Evolutionary conservation across 768 basidiomycete species (phyloP).

Genomic region (Imleria badia): DNA sequence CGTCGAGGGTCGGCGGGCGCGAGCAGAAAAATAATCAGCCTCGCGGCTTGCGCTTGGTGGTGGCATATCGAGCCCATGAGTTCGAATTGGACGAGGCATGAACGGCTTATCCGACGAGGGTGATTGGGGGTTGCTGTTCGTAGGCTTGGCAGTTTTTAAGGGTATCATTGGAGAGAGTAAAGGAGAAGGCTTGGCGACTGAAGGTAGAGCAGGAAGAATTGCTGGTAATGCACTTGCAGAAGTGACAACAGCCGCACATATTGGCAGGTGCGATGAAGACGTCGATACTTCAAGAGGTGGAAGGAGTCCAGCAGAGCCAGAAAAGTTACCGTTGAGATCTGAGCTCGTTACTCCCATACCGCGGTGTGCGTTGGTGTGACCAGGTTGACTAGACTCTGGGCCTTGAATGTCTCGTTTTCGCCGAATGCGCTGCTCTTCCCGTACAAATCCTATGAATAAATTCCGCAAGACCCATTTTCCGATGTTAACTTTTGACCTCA

Average conservation of each 20-base stretch:
- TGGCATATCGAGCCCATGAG: slow-evolving; percentile 44
- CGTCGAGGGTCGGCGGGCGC: slow-evolving; percentile 46
- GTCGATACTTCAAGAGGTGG: slow-evolving; percentile 33
- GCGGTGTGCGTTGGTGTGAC: slow-evolving; percentile 23
- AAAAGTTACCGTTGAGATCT: slow-evolving; percentile 25
- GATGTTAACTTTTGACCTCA: slow-evolving; percentile 65
- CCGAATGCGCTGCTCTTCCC: slow-evolving; percentile 57
- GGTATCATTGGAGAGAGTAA: slow-evolving; percentile 62
- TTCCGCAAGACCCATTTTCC: slow-evolving; percentile 91
- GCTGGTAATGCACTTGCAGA: slow-evolving; percentile 70
- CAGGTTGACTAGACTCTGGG: slow-evolving; percentile 17
- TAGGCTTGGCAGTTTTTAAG: slow-evolving; percentile 32
- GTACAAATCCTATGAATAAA: slow-evolving; percentile 76
- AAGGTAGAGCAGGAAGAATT: slow-evolving; percentile 47
- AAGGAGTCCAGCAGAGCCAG: slow-evolving; percentile 20
- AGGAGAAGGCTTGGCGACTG: slow-evolving; percentile 49
- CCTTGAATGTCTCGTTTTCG: slow-evolving; percentile 32
- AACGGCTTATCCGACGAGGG: slow-evolving; percentile 33
- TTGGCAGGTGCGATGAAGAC: slow-evolving; percentile 23
- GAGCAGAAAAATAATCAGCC: slow-evolving; percentile 55
- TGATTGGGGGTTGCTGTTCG: slow-evolving; percentile 45
- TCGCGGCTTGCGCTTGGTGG: slow-evolving; percentile 30
- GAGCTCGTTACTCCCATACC: slow-evolving; percentile 22
- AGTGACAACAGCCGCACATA: slow-evolving; percentile 48
- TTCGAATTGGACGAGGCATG: slow-evolving; percentile 39